Evolutionary conservation across 1,284 basidiomycete genomes (phyloP).

Genomic region (Termitomyces sp.): DNA sequence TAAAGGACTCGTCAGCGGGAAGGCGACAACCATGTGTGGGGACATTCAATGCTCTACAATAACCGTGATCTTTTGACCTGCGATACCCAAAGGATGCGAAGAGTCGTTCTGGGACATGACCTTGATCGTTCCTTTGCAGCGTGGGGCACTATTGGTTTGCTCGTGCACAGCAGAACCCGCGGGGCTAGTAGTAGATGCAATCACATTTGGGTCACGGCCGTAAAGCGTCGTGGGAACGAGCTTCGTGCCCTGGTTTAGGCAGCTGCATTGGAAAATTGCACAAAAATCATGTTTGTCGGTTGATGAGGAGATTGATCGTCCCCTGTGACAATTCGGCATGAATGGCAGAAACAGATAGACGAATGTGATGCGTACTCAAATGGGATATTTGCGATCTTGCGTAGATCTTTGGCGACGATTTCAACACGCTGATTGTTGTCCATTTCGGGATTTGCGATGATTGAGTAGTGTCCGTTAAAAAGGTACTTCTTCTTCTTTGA

Average conservation of each 20-base stretch:
- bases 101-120: slow-evolving; percentile 15
- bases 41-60: slow-evolving; percentile 13
- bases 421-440: slow-evolving; percentile 12
- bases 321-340: neutral
- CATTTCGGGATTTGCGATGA: slow-evolving; percentile 12
- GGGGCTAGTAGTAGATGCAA: neutral
- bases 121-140: slow-evolving; percentile 15
- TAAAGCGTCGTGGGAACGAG: neutral
- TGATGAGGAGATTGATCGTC: neutral
- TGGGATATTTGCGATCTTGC: slow-evolving; percentile 15
- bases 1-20: too few species aligned
- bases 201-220: neutral
- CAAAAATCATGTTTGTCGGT: neutral
- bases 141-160: neutral
- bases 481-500: slow-evolving; percentile 2
- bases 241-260: slow-evolving; percentile 1
- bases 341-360: neutral
- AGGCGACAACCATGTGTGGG: neutral
- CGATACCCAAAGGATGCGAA: slow-evolving; percentile 18
- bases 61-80: slow-evolving; percentile 19
- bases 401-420: slow-evolving; percentile 17
- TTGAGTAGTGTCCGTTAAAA: slow-evolving; percentile 18
- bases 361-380: slow-evolving; percentile 13
- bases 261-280: slow-evolving; percentile 12
- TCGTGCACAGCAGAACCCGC: neutral